Base-by-base conservation (phyloP, 257 asterid species). In the Salvia rosmarinus region DNA sequence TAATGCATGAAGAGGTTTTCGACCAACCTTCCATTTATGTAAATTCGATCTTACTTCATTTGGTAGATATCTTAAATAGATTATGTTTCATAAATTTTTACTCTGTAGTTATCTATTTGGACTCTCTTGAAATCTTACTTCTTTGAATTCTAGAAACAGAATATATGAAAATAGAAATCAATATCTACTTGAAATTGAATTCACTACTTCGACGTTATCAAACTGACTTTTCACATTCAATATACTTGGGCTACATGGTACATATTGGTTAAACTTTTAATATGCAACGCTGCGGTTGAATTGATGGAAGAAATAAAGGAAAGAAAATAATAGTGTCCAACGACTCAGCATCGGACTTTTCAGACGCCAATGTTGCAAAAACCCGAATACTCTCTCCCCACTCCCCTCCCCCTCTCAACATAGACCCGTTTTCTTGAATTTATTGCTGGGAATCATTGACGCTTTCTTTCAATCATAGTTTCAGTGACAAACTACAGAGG, bases 341-440 rank as follows among this genome's bases (percentile, higher is more conserved):
- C 79, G 75, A 80, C 78, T 68, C 72, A 14, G 54, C 79, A 21
- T 77, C 84, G 64, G 84, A 80, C 84, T 80, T 80, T 76, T 80
- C 71, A 75, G 73, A 66, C 65, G 79, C 70, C 82, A 73, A 43
- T 73, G 70, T 73, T 81, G 80, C 69, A 32, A 64, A 70, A 59
- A 52, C 72, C 74, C 77, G 70, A 64, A 69, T 43, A 35, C 66
- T 21, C 34, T 67, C 59, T 71, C 65, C n/a, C n/a, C n/a, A n/a
- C n/a, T n/a, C n/a, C n/a, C n/a, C n/a, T n/a, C n/a, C 23, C 64
- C 47, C 59, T 39, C 34, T 61, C 61, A 21, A 6, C 65, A 42
- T 13, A 59, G 43, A 67, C 75, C 67, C 61, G n/a, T 13, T 61
- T 80, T 66, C 74, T 69, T 56, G 62, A 63, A 75, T 69, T 75